Percentiles rank a stretch among this genome's conserved stretches.
These are phyloP conservation scores for Scheffersomyces illinoinensis DNA, from an alignment of 1,139 yeast species.

Conservation along the genomic window DNA sequence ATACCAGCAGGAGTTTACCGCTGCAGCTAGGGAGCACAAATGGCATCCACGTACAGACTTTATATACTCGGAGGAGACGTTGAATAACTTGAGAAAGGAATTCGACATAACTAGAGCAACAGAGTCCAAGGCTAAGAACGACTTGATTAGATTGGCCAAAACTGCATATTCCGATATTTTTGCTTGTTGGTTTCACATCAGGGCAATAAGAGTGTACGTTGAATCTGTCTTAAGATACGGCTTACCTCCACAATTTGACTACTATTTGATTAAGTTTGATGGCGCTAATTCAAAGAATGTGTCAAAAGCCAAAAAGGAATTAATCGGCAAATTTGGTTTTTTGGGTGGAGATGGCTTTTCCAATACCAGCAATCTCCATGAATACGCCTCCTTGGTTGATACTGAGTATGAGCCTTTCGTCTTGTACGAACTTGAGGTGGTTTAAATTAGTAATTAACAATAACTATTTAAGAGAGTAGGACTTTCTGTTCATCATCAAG, in stretches of 20 bases:
- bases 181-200: constrained; percentile 86
- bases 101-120: constrained; percentile 71
- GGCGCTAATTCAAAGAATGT: constrained; percentile 40
- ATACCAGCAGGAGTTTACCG: constrained; percentile 65
- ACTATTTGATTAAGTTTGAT: constrained; percentile 53
- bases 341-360: constrained; percentile 89
- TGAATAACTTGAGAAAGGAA: constrained; percentile 74
- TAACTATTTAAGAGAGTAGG: neutral
- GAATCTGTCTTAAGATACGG: constrained; percentile 89
- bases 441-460: constrained; percentile 15
- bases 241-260: constrained; percentile 87
- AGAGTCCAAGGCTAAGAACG: constrained; percentile 75
- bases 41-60: constrained; percentile 91
- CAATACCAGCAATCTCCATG: constrained; percentile 65
- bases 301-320: constrained; percentile 63
- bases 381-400: constrained; percentile 89
- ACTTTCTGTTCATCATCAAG: neutral
- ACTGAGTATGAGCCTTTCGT: constrained; percentile 96
- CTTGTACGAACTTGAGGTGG: constrained; percentile 56
- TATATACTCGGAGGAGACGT: constrained; percentile 75
- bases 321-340: constrained; percentile 77
- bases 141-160: constrained; percentile 76
- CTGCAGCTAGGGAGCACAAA: constrained; percentile 77
- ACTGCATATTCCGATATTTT: constrained; percentile 87
- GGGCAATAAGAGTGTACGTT: constrained; percentile 56